Conservation (phyloP, 2,329 filamentous ascomycete genomes). For the Colletotrichum navitas region DNA sequence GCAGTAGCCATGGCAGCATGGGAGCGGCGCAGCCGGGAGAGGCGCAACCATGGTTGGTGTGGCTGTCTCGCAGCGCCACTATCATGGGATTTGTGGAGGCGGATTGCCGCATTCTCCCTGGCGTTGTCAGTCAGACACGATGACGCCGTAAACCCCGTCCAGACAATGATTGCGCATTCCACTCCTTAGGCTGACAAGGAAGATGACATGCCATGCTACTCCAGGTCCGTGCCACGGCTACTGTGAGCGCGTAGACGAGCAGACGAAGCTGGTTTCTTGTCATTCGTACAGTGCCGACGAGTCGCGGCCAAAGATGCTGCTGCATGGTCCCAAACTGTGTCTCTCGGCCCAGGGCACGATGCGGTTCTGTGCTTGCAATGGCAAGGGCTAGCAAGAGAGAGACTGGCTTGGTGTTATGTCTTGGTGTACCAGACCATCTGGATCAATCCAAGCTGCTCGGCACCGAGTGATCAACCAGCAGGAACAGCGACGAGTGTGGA, state of each 20-base stretch:
- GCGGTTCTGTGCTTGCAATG: background rate
- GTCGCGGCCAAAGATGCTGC: background rate
- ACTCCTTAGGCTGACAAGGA: background rate
- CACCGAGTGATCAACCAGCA: background rate
- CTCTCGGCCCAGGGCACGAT: background rate
- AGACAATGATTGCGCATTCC: slow-evolving; percentile 3
- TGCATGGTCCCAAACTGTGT: background rate
- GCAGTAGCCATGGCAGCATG: slow-evolving; percentile 22
- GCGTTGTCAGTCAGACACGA: background rate
- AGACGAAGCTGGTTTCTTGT: slow-evolving; percentile 3
- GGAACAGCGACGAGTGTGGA: background rate
- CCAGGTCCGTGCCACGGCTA: background rate
- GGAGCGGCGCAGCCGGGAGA: slow-evolving; percentile 17
- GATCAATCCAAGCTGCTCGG: slow-evolving; percentile 1
- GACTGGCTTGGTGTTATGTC: slow-evolving; percentile 6
- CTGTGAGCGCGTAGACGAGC: slow-evolving; percentile 2
- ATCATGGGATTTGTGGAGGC: slow-evolving; percentile 1
- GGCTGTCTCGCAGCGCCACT: slow-evolving; percentile 27
- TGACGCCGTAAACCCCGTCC: background rate
- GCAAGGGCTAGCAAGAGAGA: background rate
- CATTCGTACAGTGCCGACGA: background rate
- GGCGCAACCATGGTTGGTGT: slow-evolving; percentile 30
- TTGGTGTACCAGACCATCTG: slow-evolving; percentile 1
- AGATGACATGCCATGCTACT: background rate
- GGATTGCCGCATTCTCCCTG: background rate